Percentiles rank a stretch among this genome's conserved stretches.
Evolutionary conservation across 1,284 basidiomycete species (phyloP).

Genomic region (Cutaneotrichosporon cyanovorans): DNA sequence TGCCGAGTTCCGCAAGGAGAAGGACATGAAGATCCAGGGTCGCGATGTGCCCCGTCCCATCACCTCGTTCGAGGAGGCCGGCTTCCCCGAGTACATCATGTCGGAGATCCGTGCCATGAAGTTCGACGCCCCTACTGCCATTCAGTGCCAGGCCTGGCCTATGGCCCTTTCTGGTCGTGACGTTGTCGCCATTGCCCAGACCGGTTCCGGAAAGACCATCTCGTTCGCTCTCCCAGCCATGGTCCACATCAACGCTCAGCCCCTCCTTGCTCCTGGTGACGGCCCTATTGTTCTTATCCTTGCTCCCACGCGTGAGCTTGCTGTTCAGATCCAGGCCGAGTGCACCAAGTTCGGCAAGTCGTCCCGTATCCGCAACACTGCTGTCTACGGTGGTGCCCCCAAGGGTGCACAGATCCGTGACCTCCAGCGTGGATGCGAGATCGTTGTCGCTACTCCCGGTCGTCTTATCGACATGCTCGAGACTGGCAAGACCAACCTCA

Average conservation of each 20-base stretch:
- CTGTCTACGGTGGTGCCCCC: constrained; percentile 96
- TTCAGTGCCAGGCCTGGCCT: constrained; percentile 98
- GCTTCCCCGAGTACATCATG: constrained; percentile 94
- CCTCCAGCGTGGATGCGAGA: constrained; percentile 90
- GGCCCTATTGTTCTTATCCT: constrained; percentile 95
- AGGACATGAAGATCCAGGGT: constrained; percentile 93
- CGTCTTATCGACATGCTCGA: constrained; percentile 96
- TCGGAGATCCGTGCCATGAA: constrained; percentile 87
- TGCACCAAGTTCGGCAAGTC: constrained; percentile 97
- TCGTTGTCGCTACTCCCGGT: constrained; percentile 94
- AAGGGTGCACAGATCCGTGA: constrained; percentile 98
- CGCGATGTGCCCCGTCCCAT: constrained; percentile 82
- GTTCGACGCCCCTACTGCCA: constrained; percentile 80
- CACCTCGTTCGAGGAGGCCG: constrained; percentile 84
- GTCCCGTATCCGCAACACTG: constrained; percentile 94
- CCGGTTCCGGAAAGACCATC: constrained; percentile 95
- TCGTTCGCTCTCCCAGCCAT: constrained; percentile 97
- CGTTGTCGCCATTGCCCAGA: constrained; percentile 93
- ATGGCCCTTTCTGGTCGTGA: constrained; percentile 93
- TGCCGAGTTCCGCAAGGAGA: constrained; percentile 70
- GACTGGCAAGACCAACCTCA: constrained; percentile 89
- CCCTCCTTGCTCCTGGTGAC: constrained; percentile 85
- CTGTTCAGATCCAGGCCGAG: constrained; percentile 97
- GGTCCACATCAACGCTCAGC: constrained; percentile 99
- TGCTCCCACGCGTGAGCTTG: constrained; percentile 95